A percentile compares a stretch with the other conserved stretches of the same genome.
Conservation (phyloP, 2,329 filamentous ascomycete species). For the Fusarium buxicola region DNA sequence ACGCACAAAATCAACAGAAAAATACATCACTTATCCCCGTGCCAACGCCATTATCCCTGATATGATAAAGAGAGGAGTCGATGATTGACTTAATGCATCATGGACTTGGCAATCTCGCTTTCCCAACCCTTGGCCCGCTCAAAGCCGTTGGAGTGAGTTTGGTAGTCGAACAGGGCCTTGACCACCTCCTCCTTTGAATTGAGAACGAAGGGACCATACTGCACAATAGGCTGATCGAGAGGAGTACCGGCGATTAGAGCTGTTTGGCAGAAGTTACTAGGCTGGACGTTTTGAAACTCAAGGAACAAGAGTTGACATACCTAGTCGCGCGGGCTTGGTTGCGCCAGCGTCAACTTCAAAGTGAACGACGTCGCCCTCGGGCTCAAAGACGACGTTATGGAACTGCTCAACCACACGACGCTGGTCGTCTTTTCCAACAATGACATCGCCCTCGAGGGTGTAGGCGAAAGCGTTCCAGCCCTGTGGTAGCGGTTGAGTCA, state of each 20-base stretch:
- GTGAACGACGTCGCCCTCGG: constrained; percentile 79
- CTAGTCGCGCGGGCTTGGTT: constrained; percentile 65
- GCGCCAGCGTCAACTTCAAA: constrained; percentile 76
- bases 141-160: constrained; percentile 79
- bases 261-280: constrained; percentile 17
- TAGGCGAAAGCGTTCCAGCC: constrained; percentile 95
- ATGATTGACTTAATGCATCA: constrained; percentile 58
- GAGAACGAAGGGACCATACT: constrained; percentile 89
- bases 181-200: constrained; percentile 78
- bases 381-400: constrained; percentile 91
- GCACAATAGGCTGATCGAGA: constrained; percentile 81
- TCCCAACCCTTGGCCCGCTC: constrained; percentile 83
- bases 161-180: constrained; percentile 81
- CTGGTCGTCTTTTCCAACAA: constrained; percentile 67
- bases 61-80: neutral
- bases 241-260: constrained; percentile 84
- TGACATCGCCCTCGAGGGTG: constrained; percentile 78
- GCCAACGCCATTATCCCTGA: constrained; percentile 29
- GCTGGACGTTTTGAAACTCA: neutral
- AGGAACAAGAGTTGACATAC: constrained; percentile 36
- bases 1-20: neutral
- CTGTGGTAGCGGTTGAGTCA: constrained; percentile 79
- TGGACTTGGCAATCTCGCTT: constrained; percentile 87
- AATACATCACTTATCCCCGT: neutral
- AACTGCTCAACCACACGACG: constrained; percentile 72